These are phyloP conservation scores for Monosporozyma aerobia DNA, from an alignment of 805 yeast species.

Conservation along the genomic window DNA sequence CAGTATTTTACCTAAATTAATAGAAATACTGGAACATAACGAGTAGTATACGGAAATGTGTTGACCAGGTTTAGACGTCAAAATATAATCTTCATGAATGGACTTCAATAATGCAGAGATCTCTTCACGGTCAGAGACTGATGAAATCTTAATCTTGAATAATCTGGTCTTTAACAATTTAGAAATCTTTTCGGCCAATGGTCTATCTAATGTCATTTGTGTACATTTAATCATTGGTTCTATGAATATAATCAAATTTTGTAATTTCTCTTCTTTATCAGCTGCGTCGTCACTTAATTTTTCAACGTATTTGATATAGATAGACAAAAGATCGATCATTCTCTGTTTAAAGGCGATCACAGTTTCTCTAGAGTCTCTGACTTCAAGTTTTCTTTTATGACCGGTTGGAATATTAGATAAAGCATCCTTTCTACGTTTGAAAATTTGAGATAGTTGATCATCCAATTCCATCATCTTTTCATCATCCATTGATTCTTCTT, in stretches of 20 bases:
- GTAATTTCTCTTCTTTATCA: constrained; percentile 8
- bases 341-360: constrained; percentile 72
- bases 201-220: constrained; percentile 56
- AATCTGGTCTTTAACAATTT: constrained; percentile 55
- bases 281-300: constrained; percentile 5
- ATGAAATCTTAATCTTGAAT: constrained; percentile 37
- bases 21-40: constrained; percentile 42
- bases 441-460: constrained; percentile 70
- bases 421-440: constrained; percentile 71
- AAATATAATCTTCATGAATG: constrained; percentile 35
- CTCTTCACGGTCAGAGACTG: constrained; percentile 16
- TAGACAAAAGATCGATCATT: constrained; percentile 66
- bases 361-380: constrained; percentile 68
- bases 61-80: constrained; percentile 30
- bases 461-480: constrained; percentile 95
- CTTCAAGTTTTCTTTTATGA: constrained; percentile 61
- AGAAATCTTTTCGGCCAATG: constrained; percentile 66
- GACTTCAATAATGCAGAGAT: constrained; percentile 26
- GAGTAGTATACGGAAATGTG: constrained; percentile 39
- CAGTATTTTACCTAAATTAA: constrained; percentile 52
- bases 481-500: constrained; percentile 84
- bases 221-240: constrained; percentile 53
- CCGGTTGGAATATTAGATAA: constrained; percentile 48
- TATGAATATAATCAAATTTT: constrained; percentile 35
- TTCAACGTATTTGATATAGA: constrained; percentile 42